Base-by-base conservation (phyloP, 2,329 filamentous ascomycete species). In the Orbilia oligospora region DNA sequence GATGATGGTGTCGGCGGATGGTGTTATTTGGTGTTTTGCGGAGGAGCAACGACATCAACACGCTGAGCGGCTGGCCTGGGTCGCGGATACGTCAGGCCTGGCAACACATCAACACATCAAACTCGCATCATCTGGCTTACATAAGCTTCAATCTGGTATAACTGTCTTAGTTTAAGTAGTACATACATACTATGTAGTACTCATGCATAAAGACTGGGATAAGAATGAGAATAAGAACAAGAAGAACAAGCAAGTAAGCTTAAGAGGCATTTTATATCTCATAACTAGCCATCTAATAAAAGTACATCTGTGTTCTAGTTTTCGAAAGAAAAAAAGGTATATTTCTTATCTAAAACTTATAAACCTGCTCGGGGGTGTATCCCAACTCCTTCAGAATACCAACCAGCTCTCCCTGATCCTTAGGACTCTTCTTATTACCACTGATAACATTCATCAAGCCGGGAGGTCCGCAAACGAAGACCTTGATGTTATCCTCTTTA, bases 401-500 rank as follows among this genome's bases (percentile, higher is more conserved):
- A 8, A 87, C 87, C 81, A 99, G 88, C 86, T 98, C 95, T 82
- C 96, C 96, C 87, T 99, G 96, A 84, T 99, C 94, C 83, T 89
- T 88, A n/a, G 94, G 94, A 86, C 92, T 96, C 85, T 91, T 91
- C 92, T 99, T 98, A 83, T 86, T 86, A 38, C 96, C 96, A 44
- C 92, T 95, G 81, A 98, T 90, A 76, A 94, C 92, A 85, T 97
- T 97, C 90, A 75, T 71, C 55, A 76, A 36, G 1, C 71, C 71
- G 0, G 78, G 76, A n/a, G 78, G 78, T 20, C 65, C 76, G 85
- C 95, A 98, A 44, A 99, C 93, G 83, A 99, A 98, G 80, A 98
- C 86, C 90, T 98, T 98, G 87, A 97, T 91, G 86, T 97, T 96
- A 81, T 92, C 92, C 82, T 89, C 89, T 88, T 96, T 96, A 80